These are phyloP conservation scores for Herpetospermum pedunculosum DNA, from an alignment of 306 rosid genomes.

Conservation along the genomic window DNA sequence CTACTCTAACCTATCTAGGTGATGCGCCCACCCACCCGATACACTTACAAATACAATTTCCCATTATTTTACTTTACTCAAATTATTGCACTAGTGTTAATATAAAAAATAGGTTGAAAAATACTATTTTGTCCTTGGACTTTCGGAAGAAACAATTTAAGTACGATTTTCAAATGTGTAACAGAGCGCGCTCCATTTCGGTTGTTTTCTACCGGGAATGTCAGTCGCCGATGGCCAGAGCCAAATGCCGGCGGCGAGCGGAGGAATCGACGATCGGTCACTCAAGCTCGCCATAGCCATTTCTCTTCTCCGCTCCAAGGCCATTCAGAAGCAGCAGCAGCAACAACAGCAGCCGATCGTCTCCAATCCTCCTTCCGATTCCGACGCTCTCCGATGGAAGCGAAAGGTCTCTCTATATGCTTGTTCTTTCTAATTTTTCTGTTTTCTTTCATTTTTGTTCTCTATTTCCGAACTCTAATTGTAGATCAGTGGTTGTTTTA, in stretches of 20 bases:
- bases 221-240: slow-evolving; percentile 9
- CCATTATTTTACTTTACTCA: too few species aligned
- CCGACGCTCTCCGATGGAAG: slow-evolving; percentile 82
- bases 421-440: not conserved
- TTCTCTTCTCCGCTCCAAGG: slow-evolving; percentile 63
- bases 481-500: slow-evolving; percentile 14
- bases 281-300: slow-evolving; percentile 67
- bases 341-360: not conserved
- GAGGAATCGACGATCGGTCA: slow-evolving; percentile 33
- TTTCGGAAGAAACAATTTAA: too few species aligned
- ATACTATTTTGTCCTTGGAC: too few species aligned
- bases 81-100: too few species aligned
- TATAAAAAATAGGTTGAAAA: too few species aligned
- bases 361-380: slow-evolving; percentile 22
- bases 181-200: not conserved
- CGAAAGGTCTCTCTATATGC: slow-evolving; percentile 47
- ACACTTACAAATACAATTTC: too few species aligned
- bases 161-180: too few species aligned
- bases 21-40: too few species aligned
- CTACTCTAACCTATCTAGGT: too few species aligned
- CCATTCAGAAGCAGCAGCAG: slow-evolving; percentile 17
- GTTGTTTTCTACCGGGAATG: slow-evolving; percentile 21
- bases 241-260: not conserved
- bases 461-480: not conserved
- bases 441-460: not conserved